phyloP scores from a whole-genome alignment of 140 eudicot genomes.

The Senecio squalidus region DNA sequence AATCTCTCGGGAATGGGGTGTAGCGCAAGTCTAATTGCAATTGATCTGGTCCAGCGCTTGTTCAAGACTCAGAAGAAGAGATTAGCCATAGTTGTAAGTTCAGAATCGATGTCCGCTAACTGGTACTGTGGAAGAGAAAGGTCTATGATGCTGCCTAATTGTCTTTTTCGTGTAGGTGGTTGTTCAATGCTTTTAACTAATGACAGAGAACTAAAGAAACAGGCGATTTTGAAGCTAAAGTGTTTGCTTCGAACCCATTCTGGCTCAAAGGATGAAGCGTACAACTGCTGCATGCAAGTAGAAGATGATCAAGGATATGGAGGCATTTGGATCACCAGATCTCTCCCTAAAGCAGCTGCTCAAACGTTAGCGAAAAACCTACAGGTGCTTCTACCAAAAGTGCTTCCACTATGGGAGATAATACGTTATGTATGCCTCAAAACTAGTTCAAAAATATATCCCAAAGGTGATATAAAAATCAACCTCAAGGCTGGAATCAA shows the following conservation, averaged over 20 bases:
- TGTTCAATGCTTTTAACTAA: constrained; percentile 55
- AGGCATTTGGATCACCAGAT: constrained; percentile 43
- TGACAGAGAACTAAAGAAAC: constrained; percentile 11
- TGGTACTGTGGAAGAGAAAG: constrained; percentile 53
- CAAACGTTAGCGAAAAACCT: constrained; percentile 32
- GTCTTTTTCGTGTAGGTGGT: constrained; percentile 53
- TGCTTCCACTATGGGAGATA: constrained; percentile 38
- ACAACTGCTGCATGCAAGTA: constrained; percentile 34
- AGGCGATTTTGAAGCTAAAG: constrained; percentile 40
- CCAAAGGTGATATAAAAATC: too few species aligned
- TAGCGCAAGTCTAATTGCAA: constrained; percentile 35
- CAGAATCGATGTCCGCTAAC: constrained; percentile 45
- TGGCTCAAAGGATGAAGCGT: constrained; percentile 38
- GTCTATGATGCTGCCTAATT: constrained; percentile 54
- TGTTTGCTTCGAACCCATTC: constrained; percentile 38
- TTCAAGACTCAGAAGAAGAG: constrained; percentile 25
- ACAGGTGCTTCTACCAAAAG: constrained; percentile 29
- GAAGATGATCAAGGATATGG: constrained; percentile 44
- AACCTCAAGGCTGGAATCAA: constrained; percentile 27
- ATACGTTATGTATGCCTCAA: constrained; percentile 20
- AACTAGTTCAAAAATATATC: not conserved
- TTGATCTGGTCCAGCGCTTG: constrained; percentile 31
- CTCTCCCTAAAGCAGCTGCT: constrained; percentile 39
- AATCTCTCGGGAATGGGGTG: constrained; percentile 54
- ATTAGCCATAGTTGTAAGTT: constrained; percentile 33